These are phyloP conservation scores for Daedaleopsis nitida DNA, from an alignment of 768 basidiomycete species.

Conservation along the genomic window DNA sequence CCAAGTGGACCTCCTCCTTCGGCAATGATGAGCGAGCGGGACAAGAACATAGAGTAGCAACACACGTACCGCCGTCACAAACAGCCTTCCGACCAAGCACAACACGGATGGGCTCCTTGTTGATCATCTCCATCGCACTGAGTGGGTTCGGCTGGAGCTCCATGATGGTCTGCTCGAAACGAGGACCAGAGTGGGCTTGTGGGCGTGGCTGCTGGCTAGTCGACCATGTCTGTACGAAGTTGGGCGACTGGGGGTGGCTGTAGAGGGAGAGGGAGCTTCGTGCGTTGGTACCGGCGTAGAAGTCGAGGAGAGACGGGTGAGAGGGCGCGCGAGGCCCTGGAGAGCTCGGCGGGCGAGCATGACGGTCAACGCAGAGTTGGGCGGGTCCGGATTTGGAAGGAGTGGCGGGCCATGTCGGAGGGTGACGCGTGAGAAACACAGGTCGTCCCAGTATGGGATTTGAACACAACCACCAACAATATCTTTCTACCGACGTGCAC, in stretches of 20 bases:
- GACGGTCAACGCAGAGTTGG: constrained; percentile 16
- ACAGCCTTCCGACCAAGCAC: constrained; percentile 83
- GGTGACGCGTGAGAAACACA: constrained; percentile 19
- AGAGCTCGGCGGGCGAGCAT: constrained; percentile 32
- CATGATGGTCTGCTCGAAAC: constrained; percentile 92
- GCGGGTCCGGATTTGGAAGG: constrained; percentile 14
- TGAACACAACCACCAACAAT: too few relatives aligned
- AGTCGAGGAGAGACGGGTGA: constrained; percentile 31
- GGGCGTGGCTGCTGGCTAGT: constrained; percentile 77
- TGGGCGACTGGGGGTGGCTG: constrained; percentile 75
- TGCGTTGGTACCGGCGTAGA: constrained; percentile 25
- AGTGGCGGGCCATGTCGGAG: constrained; percentile 2
- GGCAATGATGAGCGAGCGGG: not conserved
- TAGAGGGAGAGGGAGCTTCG: constrained; percentile 29
- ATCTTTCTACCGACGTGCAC: too few relatives aligned
- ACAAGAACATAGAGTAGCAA: not conserved
- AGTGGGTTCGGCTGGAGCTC: constrained; percentile 86
- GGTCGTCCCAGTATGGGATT: not conserved
- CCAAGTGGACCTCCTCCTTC: constrained; percentile 92
- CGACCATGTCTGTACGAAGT: constrained; percentile 83
- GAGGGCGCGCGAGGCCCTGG: constrained; percentile 29
- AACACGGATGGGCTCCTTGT: constrained; percentile 80
- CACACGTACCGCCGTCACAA: constrained; percentile 90
- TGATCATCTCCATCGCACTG: constrained; percentile 90
- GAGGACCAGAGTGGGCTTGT: constrained; percentile 58